Conservation (phyloP, 129 eudicot species). For the Chrysanthemum makinoi region DNA sequence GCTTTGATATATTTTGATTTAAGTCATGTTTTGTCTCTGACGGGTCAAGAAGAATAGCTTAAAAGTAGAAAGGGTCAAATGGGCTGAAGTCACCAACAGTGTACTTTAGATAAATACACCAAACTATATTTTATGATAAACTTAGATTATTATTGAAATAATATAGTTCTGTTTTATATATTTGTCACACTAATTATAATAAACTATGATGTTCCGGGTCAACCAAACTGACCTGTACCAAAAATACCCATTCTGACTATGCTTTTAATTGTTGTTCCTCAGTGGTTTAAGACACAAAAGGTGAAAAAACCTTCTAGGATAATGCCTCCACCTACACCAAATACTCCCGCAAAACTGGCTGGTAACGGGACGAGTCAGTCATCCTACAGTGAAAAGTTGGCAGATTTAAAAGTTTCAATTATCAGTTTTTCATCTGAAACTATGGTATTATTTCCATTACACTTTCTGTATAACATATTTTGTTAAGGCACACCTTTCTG, state of each 20-base stretch:
- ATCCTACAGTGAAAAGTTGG: conserved; percentile 55
- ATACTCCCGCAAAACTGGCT: conserved; percentile 38
- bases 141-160: neutral
- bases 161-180: neutral
- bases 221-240: too few species aligned
- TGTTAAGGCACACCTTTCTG: conserved; percentile 1
- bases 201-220: too few species aligned
- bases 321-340: conserved; percentile 64
- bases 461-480: conserved; percentile 1
- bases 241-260: neutral
- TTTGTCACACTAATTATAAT: too few species aligned
- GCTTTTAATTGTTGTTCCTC: conserved; percentile 17
- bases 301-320: conserved; percentile 56
- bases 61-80: neutral
- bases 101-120: too few species aligned
- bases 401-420: conserved; percentile 66
- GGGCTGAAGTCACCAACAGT: neutral
- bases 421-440: conserved; percentile 48
- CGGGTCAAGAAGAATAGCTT: neutral
- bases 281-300: conserved; percentile 94
- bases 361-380: conserved; percentile 43
- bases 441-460: conserved; percentile 36
- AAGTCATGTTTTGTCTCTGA: neutral
- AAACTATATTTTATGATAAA: neutral
- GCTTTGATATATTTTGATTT: neutral